Evolutionary conservation across 2,329 filamentous ascomycete species (phyloP).

Genomic region (Immersiporthe knoxdaviesiana): DNA sequence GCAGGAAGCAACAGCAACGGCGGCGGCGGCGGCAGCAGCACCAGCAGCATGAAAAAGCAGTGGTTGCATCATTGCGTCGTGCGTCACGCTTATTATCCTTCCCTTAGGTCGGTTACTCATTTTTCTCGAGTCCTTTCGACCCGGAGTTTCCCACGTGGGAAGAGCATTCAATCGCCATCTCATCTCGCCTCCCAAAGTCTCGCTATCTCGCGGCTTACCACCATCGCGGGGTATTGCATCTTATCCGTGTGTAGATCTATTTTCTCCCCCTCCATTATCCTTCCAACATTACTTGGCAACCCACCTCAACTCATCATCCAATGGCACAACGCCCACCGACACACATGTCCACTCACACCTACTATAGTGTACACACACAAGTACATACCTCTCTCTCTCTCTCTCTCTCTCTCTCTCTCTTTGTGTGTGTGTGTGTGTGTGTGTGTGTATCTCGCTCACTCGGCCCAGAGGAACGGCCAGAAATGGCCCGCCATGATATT

Average conservation of each 20-base stretch:
- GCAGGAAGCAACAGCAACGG: neutral
- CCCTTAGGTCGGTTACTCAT: neutral
- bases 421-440: too few relatives aligned
- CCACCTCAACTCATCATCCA: neutral
- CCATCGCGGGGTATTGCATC: conserved; percentile 3
- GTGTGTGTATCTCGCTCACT: too few relatives aligned
- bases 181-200: neutral
- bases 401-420: neutral
- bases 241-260: neutral
- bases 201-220: neutral
- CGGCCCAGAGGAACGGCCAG: neutral
- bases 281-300: too few relatives aligned
- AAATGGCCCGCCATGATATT: conserved; percentile 1
- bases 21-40: too few relatives aligned
- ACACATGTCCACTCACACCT: too few relatives aligned
- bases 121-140: neutral
- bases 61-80: neutral
- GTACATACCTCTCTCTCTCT: too few relatives aligned
- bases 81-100: neutral
- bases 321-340: neutral
- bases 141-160: conserved; percentile 5
- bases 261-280: neutral
- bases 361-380: neutral
- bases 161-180: neutral
- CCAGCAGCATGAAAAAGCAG: neutral